These are phyloP conservation scores for Cercospora citrullina DNA, from an alignment of 2,329 filamentous ascomycete species.

Conservation along the genomic window DNA sequence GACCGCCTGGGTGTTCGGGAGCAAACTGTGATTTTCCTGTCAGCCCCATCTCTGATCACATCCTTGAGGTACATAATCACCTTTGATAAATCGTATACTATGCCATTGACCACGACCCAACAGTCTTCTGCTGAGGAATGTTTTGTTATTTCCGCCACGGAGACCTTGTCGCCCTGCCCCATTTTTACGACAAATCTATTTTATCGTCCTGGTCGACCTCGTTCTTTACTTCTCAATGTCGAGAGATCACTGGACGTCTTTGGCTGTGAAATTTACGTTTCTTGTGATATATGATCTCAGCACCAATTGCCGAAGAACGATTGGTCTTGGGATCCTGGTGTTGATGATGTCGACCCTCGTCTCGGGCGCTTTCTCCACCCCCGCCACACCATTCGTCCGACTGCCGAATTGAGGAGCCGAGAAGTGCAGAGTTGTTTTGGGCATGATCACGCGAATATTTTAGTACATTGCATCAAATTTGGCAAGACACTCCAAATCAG, in stretches of 20 bases:
- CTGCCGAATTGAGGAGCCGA: slow-evolving; percentile 13
- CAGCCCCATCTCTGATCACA: not conserved
- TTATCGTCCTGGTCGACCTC: not conserved
- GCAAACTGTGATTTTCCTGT: slow-evolving; percentile 49
- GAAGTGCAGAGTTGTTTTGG: not conserved
- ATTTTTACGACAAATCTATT: not conserved
- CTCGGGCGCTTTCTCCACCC: not conserved
- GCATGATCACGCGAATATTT: not conserved
- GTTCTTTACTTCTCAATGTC: not conserved
- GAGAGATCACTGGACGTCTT: not conserved
- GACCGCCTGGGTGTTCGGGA: slow-evolving; percentile 62
- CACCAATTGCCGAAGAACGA: slow-evolving; percentile 10
- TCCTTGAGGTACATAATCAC: not conserved
- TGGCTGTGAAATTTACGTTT: not conserved
- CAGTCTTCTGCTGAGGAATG: slow-evolving; percentile 41
- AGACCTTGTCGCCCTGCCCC: slow-evolving; percentile 19
- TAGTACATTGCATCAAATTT: not conserved
- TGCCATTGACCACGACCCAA: slow-evolving; percentile 69
- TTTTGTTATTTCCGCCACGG: slow-evolving; percentile 38
- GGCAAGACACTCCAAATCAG: not conserved
- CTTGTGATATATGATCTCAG: slow-evolving; percentile 7
- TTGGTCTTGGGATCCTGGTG: slow-evolving; percentile 8
- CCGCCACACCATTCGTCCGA: slow-evolving; percentile 6
- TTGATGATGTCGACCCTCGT: slow-evolving; percentile 9
- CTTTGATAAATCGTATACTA: slow-evolving; percentile 67